Percentiles rank a stretch among this genome's conserved stretches.
phyloP scores from a whole-genome alignment of 306 rosid genomes.

The Rosa persica region DNA sequence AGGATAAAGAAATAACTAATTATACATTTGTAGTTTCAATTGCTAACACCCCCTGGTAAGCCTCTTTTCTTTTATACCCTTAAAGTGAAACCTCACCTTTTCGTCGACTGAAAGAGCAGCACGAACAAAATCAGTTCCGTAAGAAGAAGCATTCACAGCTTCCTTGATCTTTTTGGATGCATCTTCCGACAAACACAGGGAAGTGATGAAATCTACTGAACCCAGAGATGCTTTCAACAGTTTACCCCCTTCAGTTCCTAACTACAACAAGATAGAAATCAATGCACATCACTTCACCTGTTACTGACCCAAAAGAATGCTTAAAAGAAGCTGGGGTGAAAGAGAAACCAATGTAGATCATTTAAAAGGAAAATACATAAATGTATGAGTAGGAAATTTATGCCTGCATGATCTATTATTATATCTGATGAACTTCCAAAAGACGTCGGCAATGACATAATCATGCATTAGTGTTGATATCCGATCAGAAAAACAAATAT shows the following conservation, averaged over 20 bases:
- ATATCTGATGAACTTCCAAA: neutral
- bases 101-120: constrained; percentile 85
- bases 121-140: constrained; percentile 87
- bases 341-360: neutral
- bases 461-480: neutral
- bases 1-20: neutral
- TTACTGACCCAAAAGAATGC: constrained; percentile 17
- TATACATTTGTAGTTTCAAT: neutral
- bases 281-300: constrained; percentile 31
- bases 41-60: neutral
- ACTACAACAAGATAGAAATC: constrained; percentile 52
- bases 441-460: neutral
- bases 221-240: constrained; percentile 84
- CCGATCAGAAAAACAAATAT: constrained; percentile 6
- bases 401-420: neutral
- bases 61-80: neutral
- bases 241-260: constrained; percentile 55
- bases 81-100: constrained; percentile 53
- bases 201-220: constrained; percentile 90
- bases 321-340: constrained; percentile 13
- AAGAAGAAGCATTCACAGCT: constrained; percentile 79
- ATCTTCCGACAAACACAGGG: constrained; percentile 67
- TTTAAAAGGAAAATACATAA: neutral
- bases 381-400: neutral
- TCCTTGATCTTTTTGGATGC: constrained; percentile 75